phyloP scores from a whole-genome alignment of 2,329 filamentous ascomycete genomes.

The Alternaria hordeiaustralica region DNA sequence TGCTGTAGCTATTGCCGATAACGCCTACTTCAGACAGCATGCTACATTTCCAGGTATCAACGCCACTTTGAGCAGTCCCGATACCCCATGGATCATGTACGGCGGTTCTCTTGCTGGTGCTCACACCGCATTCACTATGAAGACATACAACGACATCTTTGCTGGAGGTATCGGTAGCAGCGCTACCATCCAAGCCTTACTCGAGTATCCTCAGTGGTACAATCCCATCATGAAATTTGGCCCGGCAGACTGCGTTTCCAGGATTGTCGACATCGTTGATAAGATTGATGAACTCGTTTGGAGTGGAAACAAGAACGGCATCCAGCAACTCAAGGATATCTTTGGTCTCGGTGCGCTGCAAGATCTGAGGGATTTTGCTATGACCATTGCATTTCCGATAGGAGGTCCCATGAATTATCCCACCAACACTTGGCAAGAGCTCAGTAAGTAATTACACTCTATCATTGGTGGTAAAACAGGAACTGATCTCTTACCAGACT shows the following conservation, averaged over 20 bases:
- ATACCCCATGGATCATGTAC: slow-evolving; percentile 57
- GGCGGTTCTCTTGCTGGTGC: slow-evolving; percentile 55
- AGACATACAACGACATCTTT: slow-evolving; percentile 54
- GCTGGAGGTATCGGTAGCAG: slow-evolving; percentile 60
- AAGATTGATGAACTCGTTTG: slow-evolving; percentile 58
- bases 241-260: slow-evolving; percentile 57
- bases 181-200: slow-evolving; percentile 51
- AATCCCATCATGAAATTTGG: slow-evolving; percentile 58
- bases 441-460: slow-evolving; percentile 34
- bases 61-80: slow-evolving; percentile 51
- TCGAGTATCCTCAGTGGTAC: slow-evolving; percentile 60
- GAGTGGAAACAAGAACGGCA: slow-evolving; percentile 51
- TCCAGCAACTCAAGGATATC: slow-evolving; percentile 55
- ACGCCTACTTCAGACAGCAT: slow-evolving; percentile 59
- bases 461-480: fast-evolving
- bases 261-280: slow-evolving; percentile 58
- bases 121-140: slow-evolving; percentile 55
- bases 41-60: slow-evolving; percentile 55
- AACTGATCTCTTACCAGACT: slow-evolving; percentile 34
- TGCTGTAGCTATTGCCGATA: slow-evolving; percentile 55
- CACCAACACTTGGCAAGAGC: slow-evolving; percentile 61
- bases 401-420: slow-evolving; percentile 59
- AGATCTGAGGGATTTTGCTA: slow-evolving; percentile 57
- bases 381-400: slow-evolving; percentile 57
- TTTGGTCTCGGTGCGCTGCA: slow-evolving; percentile 57